phyloP scores from a whole-genome alignment of 352 stramenopile species.

The Phytophthora constricta region DNA sequence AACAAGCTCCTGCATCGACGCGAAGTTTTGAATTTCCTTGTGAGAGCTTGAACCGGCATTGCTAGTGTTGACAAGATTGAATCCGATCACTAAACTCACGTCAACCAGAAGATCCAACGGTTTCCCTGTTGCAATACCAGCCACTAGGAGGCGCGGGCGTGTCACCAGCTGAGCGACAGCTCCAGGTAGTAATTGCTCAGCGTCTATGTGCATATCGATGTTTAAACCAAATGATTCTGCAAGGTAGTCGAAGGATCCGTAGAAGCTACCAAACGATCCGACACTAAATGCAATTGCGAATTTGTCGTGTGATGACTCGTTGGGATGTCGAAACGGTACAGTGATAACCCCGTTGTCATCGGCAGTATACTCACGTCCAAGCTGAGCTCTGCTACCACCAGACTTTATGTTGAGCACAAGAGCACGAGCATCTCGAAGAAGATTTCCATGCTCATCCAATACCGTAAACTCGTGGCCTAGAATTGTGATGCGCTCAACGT shows the following conservation, averaged over 20 bases:
- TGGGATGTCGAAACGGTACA: constrained; percentile 54
- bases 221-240: constrained; percentile 39
- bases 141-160: constrained; percentile 32
- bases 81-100: constrained; percentile 36
- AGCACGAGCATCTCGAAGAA: constrained; percentile 40
- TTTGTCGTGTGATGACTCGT: constrained; percentile 31
- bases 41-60: constrained; percentile 36
- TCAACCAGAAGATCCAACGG: constrained; percentile 25
- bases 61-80: constrained; percentile 35
- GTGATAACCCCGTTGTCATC: constrained; percentile 40
- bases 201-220: constrained; percentile 57
- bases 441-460: constrained; percentile 51
- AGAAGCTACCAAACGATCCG: constrained; percentile 49
- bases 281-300: constrained; percentile 55
- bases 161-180: constrained; percentile 39
- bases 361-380: constrained; percentile 36
- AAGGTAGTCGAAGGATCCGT: constrained; percentile 49
- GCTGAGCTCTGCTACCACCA: constrained; percentile 43
- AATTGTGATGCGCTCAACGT: constrained; percentile 51
- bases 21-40: constrained; percentile 34
- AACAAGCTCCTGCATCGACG: constrained; percentile 30
- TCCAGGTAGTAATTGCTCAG: constrained; percentile 59
- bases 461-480: constrained; percentile 59
- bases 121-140: constrained; percentile 25
- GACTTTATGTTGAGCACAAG: constrained; percentile 53